These are phyloP conservation scores for apple (Malus domestica) DNA, from an alignment of 306 rosid species.

Conservation along the genomic window DNA sequence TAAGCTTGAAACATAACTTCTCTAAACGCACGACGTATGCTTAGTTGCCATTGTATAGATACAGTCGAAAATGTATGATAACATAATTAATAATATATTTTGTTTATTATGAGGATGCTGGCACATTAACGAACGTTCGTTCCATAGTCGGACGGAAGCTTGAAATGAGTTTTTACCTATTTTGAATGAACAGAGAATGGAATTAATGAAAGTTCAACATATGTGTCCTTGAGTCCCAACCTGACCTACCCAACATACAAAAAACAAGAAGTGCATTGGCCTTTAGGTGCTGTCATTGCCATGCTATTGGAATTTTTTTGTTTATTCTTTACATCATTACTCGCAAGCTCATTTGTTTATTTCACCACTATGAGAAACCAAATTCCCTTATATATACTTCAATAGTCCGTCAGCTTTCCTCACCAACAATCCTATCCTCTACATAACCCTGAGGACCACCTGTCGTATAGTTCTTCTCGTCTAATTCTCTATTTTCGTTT, in stretches of 20 bases:
- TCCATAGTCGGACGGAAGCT: neutral
- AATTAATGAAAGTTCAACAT: neutral
- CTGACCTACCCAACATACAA: conserved; percentile 5
- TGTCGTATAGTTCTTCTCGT: neutral
- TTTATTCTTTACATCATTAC: neutral
- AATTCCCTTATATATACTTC: conserved; percentile 21
- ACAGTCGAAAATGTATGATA: too few relatives aligned
- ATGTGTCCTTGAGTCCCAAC: neutral
- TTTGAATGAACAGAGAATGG: neutral
- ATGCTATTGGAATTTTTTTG: conserved; percentile 3
- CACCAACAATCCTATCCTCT: conserved; percentile 3
- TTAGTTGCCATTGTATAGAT: too few relatives aligned
- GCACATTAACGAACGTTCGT: too few relatives aligned
- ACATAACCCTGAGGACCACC: neutral
- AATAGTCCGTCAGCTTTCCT: conserved; percentile 1
- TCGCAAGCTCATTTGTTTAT: neutral
- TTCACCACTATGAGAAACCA: neutral
- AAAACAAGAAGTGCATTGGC: neutral
- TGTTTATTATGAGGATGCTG: neutral
- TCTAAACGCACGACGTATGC: neutral
- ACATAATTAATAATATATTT: too few relatives aligned
- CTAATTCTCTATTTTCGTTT: neutral
- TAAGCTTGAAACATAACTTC: neutral
- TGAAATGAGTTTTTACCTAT: neutral
- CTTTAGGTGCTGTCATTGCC: conserved; percentile 1